Evolutionary conservation across 139 green algal genomes (phyloP).

Genomic region (Chlamydomonas incerta): DNA sequence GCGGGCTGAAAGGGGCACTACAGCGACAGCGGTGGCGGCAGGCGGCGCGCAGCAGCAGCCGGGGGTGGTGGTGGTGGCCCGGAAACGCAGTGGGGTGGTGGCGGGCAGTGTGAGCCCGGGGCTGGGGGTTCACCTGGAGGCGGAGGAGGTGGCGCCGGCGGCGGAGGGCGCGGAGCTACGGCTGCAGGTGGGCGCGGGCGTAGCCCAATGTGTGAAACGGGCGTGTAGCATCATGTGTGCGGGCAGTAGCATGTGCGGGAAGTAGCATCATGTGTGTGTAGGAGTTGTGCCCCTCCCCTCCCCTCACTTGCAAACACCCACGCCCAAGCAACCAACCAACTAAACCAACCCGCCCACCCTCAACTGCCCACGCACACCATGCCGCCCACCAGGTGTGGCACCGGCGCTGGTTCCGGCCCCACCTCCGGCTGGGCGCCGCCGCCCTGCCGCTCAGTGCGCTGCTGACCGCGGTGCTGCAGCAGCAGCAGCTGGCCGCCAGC

Average conservation of each 20-base stretch:
- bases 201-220: background rate
- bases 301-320: too few relatives aligned
- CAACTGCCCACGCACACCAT: too few relatives aligned
- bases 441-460: background rate
- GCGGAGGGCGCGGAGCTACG: constrained; percentile 12
- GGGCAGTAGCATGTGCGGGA: background rate
- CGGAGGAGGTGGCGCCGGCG: constrained; percentile 16
- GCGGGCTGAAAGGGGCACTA: background rate
- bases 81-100: background rate
- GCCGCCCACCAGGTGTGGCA: constrained; percentile 43
- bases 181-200: background rate
- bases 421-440: background rate
- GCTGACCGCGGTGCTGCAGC: background rate
- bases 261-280: background rate
- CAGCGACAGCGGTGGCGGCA: background rate
- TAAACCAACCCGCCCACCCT: too few relatives aligned
- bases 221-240: background rate
- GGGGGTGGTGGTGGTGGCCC: background rate
- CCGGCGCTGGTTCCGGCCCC: constrained; percentile 31
- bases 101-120: background rate
- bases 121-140: constrained; percentile 16
- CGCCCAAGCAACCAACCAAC: too few relatives aligned
- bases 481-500: background rate
- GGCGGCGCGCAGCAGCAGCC: too few relatives aligned
- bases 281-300: background rate